Conservation (phyloP, 768 basidiomycete species). For the Tylopilus sp. region DNA sequence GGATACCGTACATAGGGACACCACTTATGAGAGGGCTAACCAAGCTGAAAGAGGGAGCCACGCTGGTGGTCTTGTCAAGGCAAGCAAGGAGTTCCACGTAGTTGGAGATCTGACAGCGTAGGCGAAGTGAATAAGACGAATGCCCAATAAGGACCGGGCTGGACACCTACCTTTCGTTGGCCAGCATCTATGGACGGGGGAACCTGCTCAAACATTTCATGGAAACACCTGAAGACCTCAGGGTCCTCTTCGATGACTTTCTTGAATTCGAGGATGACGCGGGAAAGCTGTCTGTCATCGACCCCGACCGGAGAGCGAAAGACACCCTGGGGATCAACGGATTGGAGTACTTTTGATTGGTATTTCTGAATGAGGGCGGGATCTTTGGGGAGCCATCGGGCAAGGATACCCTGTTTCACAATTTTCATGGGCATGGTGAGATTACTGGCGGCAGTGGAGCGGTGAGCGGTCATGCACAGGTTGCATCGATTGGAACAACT, state of each 20-base stretch:
- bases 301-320: not conserved
- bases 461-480: not conserved
- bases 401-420: constrained; percentile 18
- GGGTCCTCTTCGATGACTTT: constrained; percentile 19
- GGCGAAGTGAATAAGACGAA: not conserved
- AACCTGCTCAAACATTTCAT: constrained; percentile 25
- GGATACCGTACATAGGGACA: constrained; percentile 18
- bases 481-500: not conserved
- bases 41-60: constrained; percentile 9
- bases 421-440: constrained; percentile 15
- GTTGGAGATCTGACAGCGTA: not conserved
- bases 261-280: constrained; percentile 22
- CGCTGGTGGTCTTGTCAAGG: constrained; percentile 10
- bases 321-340: constrained; percentile 6
- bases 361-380: constrained; percentile 2
- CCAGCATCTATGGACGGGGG: not conserved
- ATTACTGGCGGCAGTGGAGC: constrained; percentile 1
- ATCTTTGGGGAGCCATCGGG: constrained; percentile 18
- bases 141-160: not conserved
- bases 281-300: constrained; percentile 10
- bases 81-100: constrained; percentile 5
- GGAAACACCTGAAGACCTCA: constrained; percentile 19
- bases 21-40: constrained; percentile 18
- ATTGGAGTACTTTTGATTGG: constrained; percentile 18
- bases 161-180: constrained; percentile 6